Base-by-base conservation (phyloP, 2,329 filamentous ascomycete genomes). In the Diplodia intermedia region DNA sequence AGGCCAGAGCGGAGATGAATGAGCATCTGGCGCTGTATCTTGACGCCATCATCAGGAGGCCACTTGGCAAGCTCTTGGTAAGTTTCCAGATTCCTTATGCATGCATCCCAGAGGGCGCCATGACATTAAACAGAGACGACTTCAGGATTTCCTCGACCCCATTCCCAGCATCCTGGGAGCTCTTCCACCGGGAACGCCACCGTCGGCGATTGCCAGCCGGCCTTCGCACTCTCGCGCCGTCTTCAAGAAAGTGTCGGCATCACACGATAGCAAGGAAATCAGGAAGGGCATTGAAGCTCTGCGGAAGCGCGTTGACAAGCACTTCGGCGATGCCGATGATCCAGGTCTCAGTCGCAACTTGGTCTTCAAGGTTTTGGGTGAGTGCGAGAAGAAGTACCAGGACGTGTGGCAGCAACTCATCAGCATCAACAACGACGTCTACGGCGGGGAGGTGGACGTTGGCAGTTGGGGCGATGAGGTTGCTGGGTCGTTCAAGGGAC, bases 241-340 rank as follows among this genome's bases (percentile, higher is more conserved):
- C 4, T 96, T 95, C 77, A 94, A 94, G 84, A 97, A 97, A 81
- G 82, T 97, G 4, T 84, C 97, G 40, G 86, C 90, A 67, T 86
- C 86, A 54, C 91, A 95, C 78, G 94, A 98, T 78, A 84, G 85
- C 23, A 94, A 92, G 77, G 93, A 97, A 79, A 87, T 97, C 53
- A 88, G 91, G 71, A 93, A 94, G 76, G 94, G 94, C n/a, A 90
- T 97, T 72, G 93, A 97, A 74, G 87, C 92, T 66, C 84, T 98
- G 72, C 90, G 90, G 75, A 97, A 97, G 82, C 88, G 94, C 61
- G 92, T 98, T 1, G 94, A 98, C 81, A 99, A 98, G 82, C 94
- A 98, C 79, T 98, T 98, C 83, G 93, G 93, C 53, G 93, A 97
- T 72, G 91, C 90, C 5, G 93, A 96, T 72, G 91, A 94, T 71